Conservation (phyloP, 2,329 filamentous ascomycete species). For the Drechslerella dactyloides region DNA sequence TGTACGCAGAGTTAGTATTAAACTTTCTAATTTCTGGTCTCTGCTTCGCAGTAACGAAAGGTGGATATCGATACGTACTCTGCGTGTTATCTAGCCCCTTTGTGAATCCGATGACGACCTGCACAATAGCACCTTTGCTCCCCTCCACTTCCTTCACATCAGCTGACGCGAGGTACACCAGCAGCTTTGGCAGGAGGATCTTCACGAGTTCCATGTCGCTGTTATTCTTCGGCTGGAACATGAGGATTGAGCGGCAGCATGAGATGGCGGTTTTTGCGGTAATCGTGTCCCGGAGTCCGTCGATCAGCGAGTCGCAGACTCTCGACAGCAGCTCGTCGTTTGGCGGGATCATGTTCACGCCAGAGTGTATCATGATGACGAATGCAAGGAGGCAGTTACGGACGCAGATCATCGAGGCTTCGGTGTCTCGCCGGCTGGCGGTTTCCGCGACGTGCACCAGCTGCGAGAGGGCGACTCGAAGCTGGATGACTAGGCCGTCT, state of each 20-base stretch:
- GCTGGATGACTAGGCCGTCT: conserved; percentile 52
- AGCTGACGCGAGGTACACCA: conserved; percentile 73
- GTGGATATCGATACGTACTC: conserved; percentile 53
- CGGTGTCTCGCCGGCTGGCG: conserved; percentile 64
- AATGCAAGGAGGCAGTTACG: conserved; percentile 90
- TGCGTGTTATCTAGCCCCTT: conserved; percentile 56
- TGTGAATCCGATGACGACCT: conserved; percentile 77
- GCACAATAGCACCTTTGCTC: conserved; percentile 72
- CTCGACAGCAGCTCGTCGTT: conserved; percentile 66
- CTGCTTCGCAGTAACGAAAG: conserved; percentile 54
- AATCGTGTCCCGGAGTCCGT: conserved; percentile 70
- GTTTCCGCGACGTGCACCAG: conserved; percentile 54
- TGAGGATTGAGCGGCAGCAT: conserved; percentile 81
- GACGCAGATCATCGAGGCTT: conserved; percentile 82
- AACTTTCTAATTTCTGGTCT: conserved; percentile 51
- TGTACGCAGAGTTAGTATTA: conserved; percentile 59
- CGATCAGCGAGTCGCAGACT: conserved; percentile 80
- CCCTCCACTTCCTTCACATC: conserved; percentile 69
- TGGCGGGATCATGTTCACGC: conserved; percentile 73
- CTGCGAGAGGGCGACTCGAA: conserved; percentile 54
- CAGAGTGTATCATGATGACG: conserved; percentile 85
- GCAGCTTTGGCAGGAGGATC: conserved; percentile 74
- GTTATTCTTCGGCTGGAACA: conserved; percentile 65
- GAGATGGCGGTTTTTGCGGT: conserved; percentile 74
- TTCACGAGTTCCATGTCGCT: conserved; percentile 77